Conservation (phyloP, 345 rosid species). For the Gossypium stocksii region DNA sequence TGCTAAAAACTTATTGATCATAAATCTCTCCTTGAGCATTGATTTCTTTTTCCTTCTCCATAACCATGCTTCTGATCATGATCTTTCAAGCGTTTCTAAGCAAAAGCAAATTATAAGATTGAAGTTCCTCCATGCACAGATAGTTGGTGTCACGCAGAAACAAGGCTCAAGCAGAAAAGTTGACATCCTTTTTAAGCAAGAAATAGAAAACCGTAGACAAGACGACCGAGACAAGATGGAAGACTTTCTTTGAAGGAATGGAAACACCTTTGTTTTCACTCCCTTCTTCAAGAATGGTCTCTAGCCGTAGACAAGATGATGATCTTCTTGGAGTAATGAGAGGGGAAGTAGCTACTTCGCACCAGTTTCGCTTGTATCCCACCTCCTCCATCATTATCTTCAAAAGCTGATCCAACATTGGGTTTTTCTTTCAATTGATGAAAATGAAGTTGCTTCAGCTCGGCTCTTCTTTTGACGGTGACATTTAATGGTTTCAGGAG, state of each 20-base stretch:
- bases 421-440: neutral
- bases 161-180: neutral
- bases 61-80: neutral
- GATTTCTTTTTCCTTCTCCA: neutral
- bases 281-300: constrained; percentile 48
- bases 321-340: constrained; percentile 26
- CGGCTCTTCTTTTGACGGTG: neutral
- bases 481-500: neutral
- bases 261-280: constrained; percentile 11
- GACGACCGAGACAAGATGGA: constrained; percentile 37
- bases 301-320: constrained; percentile 31
- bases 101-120: neutral
- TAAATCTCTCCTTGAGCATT: neutral
- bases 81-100: neutral
- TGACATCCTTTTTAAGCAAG: constrained; percentile 26
- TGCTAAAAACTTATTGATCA: constrained; percentile 3
- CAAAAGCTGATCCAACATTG: neutral
- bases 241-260: constrained; percentile 22
- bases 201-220: constrained; percentile 37
- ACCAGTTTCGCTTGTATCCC: constrained; percentile 33
- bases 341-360: constrained; percentile 40
- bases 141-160: neutral
- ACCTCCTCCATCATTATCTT: constrained; percentile 29
- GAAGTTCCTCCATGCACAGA: neutral
- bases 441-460: neutral